Evolutionary conservation across 371 early-diverging fungal species (phyloP), one percentile per base, ranked within the genome.

Genomic region (Mucor velutinosus): DNA sequence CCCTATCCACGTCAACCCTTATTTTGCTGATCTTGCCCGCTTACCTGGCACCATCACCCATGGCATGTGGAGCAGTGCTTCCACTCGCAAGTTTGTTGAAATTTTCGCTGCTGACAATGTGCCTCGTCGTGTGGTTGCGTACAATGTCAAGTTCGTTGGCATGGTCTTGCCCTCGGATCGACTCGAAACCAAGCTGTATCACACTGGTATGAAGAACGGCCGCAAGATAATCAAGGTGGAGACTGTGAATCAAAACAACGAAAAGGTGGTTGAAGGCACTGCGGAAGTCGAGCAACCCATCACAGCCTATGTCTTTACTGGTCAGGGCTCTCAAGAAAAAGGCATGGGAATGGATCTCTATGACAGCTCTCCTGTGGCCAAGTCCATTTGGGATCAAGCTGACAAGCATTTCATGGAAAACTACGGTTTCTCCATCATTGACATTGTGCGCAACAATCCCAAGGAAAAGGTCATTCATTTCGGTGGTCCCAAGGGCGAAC

Each of bases 271-370:
- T 29, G 92, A 87, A 70, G 98, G 98, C 62, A 91, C 90, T 55
- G 97, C 98, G 57, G 95, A 96, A 76, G 94, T 98, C n/a, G 95
- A 95, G 51, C 95, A 97, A 77, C 94, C 96, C 41, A 82, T 89
- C 57, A 95, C 96, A 30, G 93, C 94, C 58, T 95, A 93, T 71
- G 94, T 95, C 21, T 98, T 98, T 78, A 96, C 97, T 59, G 98
- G 98, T 37, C 98, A 98, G 72, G 98, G 98, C 71, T 95, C 98
- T 60, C 98, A 98, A 76, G 93, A 94, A 77, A 87, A 79, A 49
- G 96, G 95, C 64, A 98, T 98, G 98, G 98, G 98, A 74, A 97
- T 97, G 97, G 92, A 90, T 33, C 86, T 98, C 56, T 98, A 97
- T 73, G 86, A 85, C 27, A 81, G 86, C 60, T 96, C 96, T 7